Base-by-base conservation (phyloP, 768 basidiomycete species). In the Collybiopsis confluens region DNA sequence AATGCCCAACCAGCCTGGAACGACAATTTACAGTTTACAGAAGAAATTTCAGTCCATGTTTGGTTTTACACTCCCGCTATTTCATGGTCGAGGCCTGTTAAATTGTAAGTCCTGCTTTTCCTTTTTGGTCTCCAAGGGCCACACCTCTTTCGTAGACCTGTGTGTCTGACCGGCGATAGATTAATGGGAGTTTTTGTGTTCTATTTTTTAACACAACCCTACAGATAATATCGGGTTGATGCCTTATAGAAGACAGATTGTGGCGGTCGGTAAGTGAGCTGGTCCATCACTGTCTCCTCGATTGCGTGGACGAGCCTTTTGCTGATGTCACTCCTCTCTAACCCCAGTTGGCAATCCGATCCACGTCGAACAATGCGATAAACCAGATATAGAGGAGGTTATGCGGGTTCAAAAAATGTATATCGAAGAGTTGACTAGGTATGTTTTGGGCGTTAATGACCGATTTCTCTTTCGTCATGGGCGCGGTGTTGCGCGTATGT, bases 31-130 rank as follows among this genome's bases (percentile, higher is more conserved):
- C 69, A 79, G 75, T 10, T 62, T 97, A 5, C 96, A 99, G 70
- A 90, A 91, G 67, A 85, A 83, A 64, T 98, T 99, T 68, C 93
- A 98, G 68, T 82, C 77, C 46, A 69, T 90, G 40, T 98, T 99
- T 61, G 96, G 96, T 4, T 99, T 98, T 67, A 99, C 96, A 0
- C 71, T 99, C 10, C 96, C 97, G 0, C 71, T 99, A n/a, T 99
- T 99, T 70, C 96, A 97, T 65, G 97, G 97, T 2, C 77, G 97
- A 56, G 96, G 96, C 11, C 68, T 99, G 52, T 77, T 98, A 58
- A 99, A 98, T 68, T 99, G 95, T 94, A 59, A 23, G 11, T 13
- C 4, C 26, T 62, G n/a, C 30, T 36, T 23, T 28, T 40, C 18
- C 10, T 45, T 27, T 43, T 55, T 45, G n/a, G 13, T 33, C 30